These are phyloP conservation scores for Fagus crenata DNA, from an alignment of 306 rosid genomes.

Conservation along the genomic window DNA sequence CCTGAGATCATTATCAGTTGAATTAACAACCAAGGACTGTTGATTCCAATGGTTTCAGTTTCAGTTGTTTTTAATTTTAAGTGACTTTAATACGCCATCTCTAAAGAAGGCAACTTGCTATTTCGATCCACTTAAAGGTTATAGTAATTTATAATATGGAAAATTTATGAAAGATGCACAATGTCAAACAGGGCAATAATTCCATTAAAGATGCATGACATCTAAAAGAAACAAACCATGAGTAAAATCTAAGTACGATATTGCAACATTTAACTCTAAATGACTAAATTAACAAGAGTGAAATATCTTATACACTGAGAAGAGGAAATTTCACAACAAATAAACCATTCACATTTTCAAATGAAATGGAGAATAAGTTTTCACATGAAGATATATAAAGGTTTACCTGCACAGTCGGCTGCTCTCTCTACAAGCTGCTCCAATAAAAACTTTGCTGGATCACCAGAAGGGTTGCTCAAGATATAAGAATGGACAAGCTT, in stretches of 20 bases:
- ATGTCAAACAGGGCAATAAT: not conserved
- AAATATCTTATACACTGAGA: not conserved
- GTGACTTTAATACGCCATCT: not conserved
- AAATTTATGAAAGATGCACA: not conserved
- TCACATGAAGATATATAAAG: slow-evolving; percentile 21
- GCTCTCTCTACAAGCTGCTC: slow-evolving; percentile 83
- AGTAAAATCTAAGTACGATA: not conserved
- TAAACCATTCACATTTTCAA: too few species aligned
- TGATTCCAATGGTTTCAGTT: slow-evolving; percentile 1
- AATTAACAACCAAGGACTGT: not conserved
- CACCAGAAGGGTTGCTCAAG: slow-evolving; percentile 68
- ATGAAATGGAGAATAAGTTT: slow-evolving; percentile 8
- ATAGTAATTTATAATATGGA: not conserved
- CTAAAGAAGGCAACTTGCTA: not conserved
- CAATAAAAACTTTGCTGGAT: slow-evolving; percentile 88
- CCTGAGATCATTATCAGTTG: not conserved
- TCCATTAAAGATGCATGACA: not conserved
- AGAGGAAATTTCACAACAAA: not conserved
- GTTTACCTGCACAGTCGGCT: slow-evolving; percentile 71
- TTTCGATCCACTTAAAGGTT: not conserved
- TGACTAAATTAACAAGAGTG: not conserved
- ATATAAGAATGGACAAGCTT: slow-evolving; percentile 75
- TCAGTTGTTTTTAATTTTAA: not conserved
- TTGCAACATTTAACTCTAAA: not conserved
- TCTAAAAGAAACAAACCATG: not conserved